Conservation (phyloP, 2,329 filamentous ascomycete species). For the Cordyceps tenuipes region DNA sequence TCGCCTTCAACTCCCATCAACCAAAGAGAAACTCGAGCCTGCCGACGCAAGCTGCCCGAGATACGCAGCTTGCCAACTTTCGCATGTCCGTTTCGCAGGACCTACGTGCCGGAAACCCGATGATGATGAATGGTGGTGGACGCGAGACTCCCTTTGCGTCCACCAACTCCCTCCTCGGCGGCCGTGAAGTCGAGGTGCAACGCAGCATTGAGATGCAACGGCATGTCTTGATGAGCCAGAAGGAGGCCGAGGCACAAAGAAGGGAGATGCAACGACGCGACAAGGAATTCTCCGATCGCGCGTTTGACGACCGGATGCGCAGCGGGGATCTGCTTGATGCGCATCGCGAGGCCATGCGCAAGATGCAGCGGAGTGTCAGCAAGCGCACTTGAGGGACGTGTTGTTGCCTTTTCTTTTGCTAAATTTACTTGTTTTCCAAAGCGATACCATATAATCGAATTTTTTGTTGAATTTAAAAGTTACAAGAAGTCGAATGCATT, state of each 20-base stretch:
- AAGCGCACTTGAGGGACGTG: constrained; percentile 8
- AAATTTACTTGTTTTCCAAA: not conserved
- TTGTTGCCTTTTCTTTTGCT: not conserved
- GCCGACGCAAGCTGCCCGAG: constrained; percentile 37
- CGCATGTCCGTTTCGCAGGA: constrained; percentile 57
- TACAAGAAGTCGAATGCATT: not conserved
- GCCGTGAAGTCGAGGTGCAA: constrained; percentile 34
- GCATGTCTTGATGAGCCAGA: constrained; percentile 50
- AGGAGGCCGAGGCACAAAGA: constrained; percentile 52
- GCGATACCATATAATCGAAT: no score
- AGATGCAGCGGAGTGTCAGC: constrained; percentile 55
- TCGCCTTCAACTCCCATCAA: constrained; percentile 46
- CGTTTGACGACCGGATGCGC: constrained; percentile 68
- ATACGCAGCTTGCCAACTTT: constrained; percentile 58
- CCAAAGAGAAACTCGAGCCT: constrained; percentile 39
- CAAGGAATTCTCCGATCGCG: constrained; percentile 50
- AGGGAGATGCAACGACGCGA: constrained; percentile 50
- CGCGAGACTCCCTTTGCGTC: constrained; percentile 32
- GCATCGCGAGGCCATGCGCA: constrained; percentile 71
- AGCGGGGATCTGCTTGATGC: constrained; percentile 64
- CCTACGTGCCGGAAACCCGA: constrained; percentile 36
- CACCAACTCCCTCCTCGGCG: constrained; percentile 23
- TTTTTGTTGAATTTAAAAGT: not conserved
- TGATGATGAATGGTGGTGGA: constrained; percentile 23
- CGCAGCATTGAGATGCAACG: constrained; percentile 47